Evolutionary conservation across 2,329 filamentous ascomycete species (phyloP).

Genomic region (Elsinoe batatas): DNA sequence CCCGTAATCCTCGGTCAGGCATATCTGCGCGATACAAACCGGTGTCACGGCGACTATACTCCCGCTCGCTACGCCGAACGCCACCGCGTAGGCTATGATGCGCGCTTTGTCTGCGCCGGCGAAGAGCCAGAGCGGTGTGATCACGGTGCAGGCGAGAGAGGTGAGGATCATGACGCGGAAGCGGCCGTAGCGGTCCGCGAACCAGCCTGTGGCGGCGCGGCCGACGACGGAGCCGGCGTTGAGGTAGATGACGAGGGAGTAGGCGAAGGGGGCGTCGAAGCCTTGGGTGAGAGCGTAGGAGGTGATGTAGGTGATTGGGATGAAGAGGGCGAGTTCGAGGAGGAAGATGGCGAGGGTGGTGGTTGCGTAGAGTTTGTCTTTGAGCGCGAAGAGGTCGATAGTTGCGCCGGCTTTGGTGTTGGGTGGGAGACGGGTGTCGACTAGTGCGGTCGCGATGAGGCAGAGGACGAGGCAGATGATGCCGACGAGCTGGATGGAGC

Average conservation of each 20-base stretch:
- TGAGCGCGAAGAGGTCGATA: constrained; percentile 37
- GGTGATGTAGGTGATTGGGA: constrained; percentile 74
- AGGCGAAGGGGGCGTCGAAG: constrained; percentile 60
- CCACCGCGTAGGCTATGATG: constrained; percentile 59
- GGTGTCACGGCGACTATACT: constrained; percentile 73
- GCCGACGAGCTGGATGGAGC: constrained; percentile 38
- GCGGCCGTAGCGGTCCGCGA: constrained; percentile 68
- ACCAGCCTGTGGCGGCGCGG: constrained; percentile 65
- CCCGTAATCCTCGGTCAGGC: constrained; percentile 71
- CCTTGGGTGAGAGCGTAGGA: constrained; percentile 56
- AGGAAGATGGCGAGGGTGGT: constrained; percentile 38
- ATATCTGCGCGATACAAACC: constrained; percentile 74
- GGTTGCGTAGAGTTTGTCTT: constrained; percentile 32
- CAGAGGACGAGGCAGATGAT: constrained; percentile 38
- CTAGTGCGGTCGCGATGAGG: constrained; percentile 31
- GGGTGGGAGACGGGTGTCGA: constrained; percentile 36
- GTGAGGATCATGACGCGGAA: constrained; percentile 78
- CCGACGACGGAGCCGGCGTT: constrained; percentile 75
- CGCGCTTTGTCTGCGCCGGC: constrained; percentile 38
- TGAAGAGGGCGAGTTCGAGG: constrained; percentile 41
- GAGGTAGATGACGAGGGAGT: constrained; percentile 69
- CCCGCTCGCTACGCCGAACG: constrained; percentile 76
- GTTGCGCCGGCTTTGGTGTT: constrained; percentile 34
- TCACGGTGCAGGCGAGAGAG: constrained; percentile 52
- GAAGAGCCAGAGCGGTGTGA: constrained; percentile 69